A percentile compares a stretch with the other conserved stretches of the same genome.
Conservation (phyloP, 305 asterid genomes). For the Rubia balearica region DNA sequence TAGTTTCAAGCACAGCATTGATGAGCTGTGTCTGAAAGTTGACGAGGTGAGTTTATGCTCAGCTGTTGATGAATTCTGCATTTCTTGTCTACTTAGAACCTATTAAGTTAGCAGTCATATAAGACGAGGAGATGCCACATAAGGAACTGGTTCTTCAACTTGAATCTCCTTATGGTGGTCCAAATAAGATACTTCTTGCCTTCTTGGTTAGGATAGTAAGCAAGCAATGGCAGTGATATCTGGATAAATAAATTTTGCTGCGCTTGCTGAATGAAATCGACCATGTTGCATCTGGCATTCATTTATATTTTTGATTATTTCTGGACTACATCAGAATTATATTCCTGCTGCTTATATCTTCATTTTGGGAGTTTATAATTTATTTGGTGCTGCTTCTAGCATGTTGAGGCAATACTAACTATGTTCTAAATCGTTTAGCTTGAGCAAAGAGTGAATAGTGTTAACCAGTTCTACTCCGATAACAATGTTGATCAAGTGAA, state of each 20-base stretch:
- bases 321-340: background rate
- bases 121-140: background rate
- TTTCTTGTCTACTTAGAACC: background rate
- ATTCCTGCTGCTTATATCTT: background rate
- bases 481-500: conserved; percentile 33
- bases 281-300: background rate
- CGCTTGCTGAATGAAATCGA: background rate
- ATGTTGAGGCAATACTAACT: background rate
- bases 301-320: background rate
- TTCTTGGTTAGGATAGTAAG: background rate
- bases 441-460: conserved; percentile 65
- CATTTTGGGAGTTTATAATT: background rate
- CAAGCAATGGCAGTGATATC: background rate
- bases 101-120: background rate
- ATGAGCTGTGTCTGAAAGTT: conserved; percentile 47
- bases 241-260: background rate
- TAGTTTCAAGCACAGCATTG: conserved; percentile 41
- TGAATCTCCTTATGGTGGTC: background rate
- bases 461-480: conserved; percentile 55
- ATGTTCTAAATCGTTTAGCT: conserved; percentile 31
- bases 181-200: background rate
- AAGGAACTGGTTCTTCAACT: background rate
- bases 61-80: background rate
- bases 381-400: background rate
- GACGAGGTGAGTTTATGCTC: conserved; percentile 40